Percentiles rank a stretch among this genome's conserved stretches.
Evolutionary conservation across 2,329 filamentous ascomycete genomes (phyloP).

Genomic region (Calonectria leucothoes): DNA sequence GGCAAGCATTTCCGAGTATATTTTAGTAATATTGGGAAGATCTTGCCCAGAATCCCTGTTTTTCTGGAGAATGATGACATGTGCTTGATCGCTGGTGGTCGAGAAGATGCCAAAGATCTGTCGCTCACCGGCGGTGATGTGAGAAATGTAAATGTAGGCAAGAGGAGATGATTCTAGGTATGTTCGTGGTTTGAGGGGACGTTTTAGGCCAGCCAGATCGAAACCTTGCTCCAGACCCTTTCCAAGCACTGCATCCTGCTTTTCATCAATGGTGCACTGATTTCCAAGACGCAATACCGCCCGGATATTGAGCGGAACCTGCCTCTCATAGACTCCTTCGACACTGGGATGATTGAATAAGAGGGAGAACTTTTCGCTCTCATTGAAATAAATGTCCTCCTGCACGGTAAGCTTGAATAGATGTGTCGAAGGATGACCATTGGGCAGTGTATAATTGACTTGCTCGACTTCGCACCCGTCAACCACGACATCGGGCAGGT

Average conservation of each 20-base stretch:
- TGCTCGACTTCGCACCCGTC: constrained; percentile 90
- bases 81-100: constrained; percentile 80
- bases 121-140: constrained; percentile 89
- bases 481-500: constrained; percentile 89
- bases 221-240: constrained; percentile 95
- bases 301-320: constrained; percentile 86
- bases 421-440: constrained; percentile 93
- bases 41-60: constrained; percentile 82
- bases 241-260: constrained; percentile 88
- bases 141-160: constrained; percentile 91
- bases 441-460: constrained; percentile 91
- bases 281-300: constrained; percentile 92
- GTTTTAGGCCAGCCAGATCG: constrained; percentile 81
- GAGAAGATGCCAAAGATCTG: constrained; percentile 97
- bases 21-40: constrained; percentile 88
- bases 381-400: constrained; percentile 87
- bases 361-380: constrained; percentile 83
- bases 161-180: constrained; percentile 83
- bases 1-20: constrained; percentile 83
- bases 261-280: constrained; percentile 92
- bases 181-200: constrained; percentile 69
- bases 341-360: constrained; percentile 94
- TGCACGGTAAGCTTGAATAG: constrained; percentile 93
- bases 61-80: constrained; percentile 89
- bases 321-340: constrained; percentile 96